Base-by-base conservation (phyloP, 345 rosid genomes). In the Salix exigua region DNA sequence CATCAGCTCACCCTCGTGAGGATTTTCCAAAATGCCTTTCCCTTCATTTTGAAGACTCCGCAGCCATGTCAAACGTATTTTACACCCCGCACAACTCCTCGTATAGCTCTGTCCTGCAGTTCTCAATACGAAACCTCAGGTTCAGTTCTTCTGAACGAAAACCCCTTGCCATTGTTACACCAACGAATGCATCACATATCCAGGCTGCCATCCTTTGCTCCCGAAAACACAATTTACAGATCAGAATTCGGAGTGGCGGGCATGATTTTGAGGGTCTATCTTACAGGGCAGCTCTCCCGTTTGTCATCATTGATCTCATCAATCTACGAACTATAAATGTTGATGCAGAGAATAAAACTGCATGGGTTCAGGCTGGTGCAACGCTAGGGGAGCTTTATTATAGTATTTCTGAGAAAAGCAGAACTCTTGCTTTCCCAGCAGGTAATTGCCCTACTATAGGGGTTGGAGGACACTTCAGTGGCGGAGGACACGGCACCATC, bases 311-410 rank as follows among this genome's bases (percentile, higher is more conserved):
- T 33, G 95, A 90, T 65, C 77, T 90, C 85, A 84, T 81, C 26
- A 86, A 86, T 71, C 82, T 93, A 30, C 81, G 89, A 16, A 71
- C 89, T 3, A 73, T 93, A 17, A 71, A 85, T 9, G 80, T 93
- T 1, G 89, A 93, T 33, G 25, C 75, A 2, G 75, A 17, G 13
- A 84, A 51, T 30, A 85, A 83, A 74, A 78, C 88, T 18, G 97
- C 97, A 7, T 91, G 93, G 93, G 93, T 90, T 50, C 87, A 88
- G 76, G 61, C 84, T 2, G 98, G 98, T 3, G 92, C 98, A 7
- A 87, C 86, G 18, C 83, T 92, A 0, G 97, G 98, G 18, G 97
- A 91, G 70, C 72, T 91, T 42, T 91, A 87, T 64, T 88, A 88
- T 51, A 55, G 76, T n/a, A 90, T 91, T 11, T 76, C 85, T 53